Evolutionary conservation across 192 early-diverging fungal genomes (phyloP), one percentile per base, ranked within the genome.

Genomic region (Rhizoclosmatium sp.): DNA sequence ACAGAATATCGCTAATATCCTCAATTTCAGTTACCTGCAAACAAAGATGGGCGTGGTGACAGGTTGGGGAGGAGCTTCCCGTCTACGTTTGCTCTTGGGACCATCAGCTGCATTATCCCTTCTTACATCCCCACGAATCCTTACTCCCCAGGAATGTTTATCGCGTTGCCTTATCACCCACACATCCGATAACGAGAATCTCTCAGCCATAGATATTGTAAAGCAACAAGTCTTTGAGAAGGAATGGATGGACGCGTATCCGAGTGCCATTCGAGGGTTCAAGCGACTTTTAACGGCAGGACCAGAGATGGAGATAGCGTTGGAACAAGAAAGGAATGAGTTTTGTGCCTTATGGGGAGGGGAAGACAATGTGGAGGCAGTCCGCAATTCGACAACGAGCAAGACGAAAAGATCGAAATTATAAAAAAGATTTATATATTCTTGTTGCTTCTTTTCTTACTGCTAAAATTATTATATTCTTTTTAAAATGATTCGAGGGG

Each of bases 11-110:
- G 5, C 5, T 59, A 2, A 59, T 21, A n/a, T 59, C 5, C 58
- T 65, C 40, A 75, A 71, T n/a, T 60, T 91, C n/a, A 83, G 85
- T 31, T 93, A 92, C 78, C 83, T 92, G 1, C 90, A 93, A 68
- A 81, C 86, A 0, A 78, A 85, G 14, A 92, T 92, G 90, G 91
- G 88, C 3, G 82, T 89, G 3, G 86, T 87, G 14, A 81, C 92
- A 0, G 91, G 88, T 16, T 92, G 92, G 92, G 60, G 56, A 2
- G 78, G 71, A 23, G 81, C 69, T 10, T 74, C 75, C 1, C 67
- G 81, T 19, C 65, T 82, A 59, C 16, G 67, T 1, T 7, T 9
- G 45, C 69, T 89, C 21, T 79, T 93, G 7, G 83, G 89, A 0
- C 81, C 82, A 5, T 75, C 82, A 4, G 73, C 81, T 1, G 91